phyloP scores from a whole-genome alignment of 2,329 filamentous ascomycete genomes.

The Malbranchea cinnamomea region DNA sequence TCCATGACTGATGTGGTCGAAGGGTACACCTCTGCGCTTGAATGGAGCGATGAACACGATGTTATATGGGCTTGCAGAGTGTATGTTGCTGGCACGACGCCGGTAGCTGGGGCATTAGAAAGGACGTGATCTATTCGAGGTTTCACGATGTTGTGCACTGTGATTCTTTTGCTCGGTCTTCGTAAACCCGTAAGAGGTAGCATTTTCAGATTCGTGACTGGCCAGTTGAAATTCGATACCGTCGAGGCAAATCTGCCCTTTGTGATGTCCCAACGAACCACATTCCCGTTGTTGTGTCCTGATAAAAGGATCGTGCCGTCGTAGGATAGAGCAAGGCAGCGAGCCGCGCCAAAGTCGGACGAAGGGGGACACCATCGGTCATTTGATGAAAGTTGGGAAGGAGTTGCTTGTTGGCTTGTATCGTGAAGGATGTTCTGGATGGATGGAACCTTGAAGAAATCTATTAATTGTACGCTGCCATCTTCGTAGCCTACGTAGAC shows the following conservation, averaged over 20 bases:
- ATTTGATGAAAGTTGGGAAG: constrained; percentile 25
- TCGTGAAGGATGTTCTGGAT: constrained; percentile 23
- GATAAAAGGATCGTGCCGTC: constrained; percentile 69
- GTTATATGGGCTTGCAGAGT: constrained; percentile 25
- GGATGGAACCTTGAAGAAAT: constrained; percentile 48
- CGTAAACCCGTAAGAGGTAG: constrained; percentile 43
- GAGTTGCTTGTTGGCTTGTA: constrained; percentile 23
- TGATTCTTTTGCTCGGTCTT: constrained; percentile 21
- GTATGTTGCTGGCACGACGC: constrained; percentile 28
- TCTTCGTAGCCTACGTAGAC: constrained; percentile 71
- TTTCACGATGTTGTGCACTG: constrained; percentile 54
- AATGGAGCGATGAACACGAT: constrained; percentile 10
- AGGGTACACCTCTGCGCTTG: constrained; percentile 4
- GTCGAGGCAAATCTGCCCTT: constrained; percentile 53
- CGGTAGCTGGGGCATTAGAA: constrained; percentile 19
- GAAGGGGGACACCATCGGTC: constrained; percentile 38
- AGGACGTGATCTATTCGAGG: constrained; percentile 39
- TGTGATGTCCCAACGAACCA: constrained; percentile 67
- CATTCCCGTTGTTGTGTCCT: constrained; percentile 65
- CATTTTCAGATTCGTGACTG: constrained; percentile 70
- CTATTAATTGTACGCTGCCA: constrained; percentile 63
- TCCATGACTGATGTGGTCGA: constrained; percentile 6
- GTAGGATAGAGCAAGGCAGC: constrained; percentile 60
- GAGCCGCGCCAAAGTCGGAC: constrained; percentile 48
- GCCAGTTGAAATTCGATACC: constrained; percentile 58